Evolutionary conservation across 2,329 filamentous ascomycete species (phyloP).

Genomic region (Cercospora berteroae): DNA sequence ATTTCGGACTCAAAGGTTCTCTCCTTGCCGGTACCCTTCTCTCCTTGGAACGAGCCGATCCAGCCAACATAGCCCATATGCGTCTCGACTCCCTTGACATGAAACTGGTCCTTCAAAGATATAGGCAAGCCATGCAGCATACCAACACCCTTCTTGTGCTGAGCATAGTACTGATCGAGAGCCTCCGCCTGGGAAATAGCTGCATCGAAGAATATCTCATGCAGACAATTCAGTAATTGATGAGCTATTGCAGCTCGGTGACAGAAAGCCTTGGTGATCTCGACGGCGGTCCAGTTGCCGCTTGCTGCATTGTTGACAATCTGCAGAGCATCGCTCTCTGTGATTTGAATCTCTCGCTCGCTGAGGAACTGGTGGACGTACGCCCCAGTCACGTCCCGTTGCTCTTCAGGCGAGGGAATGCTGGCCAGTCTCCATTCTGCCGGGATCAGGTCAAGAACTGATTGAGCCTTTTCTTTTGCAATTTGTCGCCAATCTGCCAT

Average conservation of each 20-base stretch:
- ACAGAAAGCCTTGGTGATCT: slow-evolving; percentile 57
- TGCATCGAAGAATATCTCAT: slow-evolving; percentile 50
- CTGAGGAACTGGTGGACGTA: slow-evolving; percentile 58
- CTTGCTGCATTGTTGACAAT: slow-evolving; percentile 55
- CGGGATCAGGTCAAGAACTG: slow-evolving; percentile 56
- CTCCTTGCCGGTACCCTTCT: slow-evolving; percentile 51
- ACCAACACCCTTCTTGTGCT: slow-evolving; percentile 43
- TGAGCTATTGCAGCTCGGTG: slow-evolving; percentile 55
- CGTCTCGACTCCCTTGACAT: slow-evolving; percentile 49
- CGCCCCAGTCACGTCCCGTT: slow-evolving; percentile 56
- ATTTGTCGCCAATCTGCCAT: slow-evolving; percentile 49
- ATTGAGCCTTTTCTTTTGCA: slow-evolving; percentile 55
- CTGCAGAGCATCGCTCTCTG: slow-evolving; percentile 57
- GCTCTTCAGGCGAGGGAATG: slow-evolving; percentile 51
- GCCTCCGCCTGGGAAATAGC: slow-evolving; percentile 44
- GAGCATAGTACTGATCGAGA: slow-evolving; percentile 43
- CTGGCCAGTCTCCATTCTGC: slow-evolving; percentile 54
- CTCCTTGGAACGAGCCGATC: slow-evolving; percentile 60
- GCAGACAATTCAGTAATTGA: slow-evolving; percentile 48
- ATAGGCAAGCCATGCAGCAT: slow-evolving; percentile 50
- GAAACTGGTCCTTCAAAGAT: slow-evolving; percentile 52
- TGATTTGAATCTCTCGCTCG: slow-evolving; percentile 58
- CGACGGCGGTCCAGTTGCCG: slow-evolving; percentile 57
- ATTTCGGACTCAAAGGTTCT: slow-evolving; percentile 57
- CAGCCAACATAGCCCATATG: slow-evolving; percentile 63